phyloP scores from a whole-genome alignment of 345 rosid species.

The Aegle marmelos region DNA sequence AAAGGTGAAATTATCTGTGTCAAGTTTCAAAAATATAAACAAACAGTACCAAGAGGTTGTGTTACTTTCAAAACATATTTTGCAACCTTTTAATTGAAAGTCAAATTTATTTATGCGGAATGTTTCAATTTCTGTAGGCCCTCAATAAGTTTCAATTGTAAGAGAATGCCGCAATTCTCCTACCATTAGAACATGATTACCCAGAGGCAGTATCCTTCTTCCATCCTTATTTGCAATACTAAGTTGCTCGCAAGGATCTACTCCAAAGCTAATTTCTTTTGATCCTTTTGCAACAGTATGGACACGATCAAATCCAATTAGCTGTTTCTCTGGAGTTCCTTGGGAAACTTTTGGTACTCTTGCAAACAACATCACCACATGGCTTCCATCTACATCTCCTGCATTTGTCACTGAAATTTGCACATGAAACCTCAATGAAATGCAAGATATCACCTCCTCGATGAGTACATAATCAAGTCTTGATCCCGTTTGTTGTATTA shows the following conservation, averaged over 20 bases:
- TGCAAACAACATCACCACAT: slow-evolving; percentile 66
- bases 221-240: slow-evolving; percentile 60
- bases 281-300: slow-evolving; percentile 37
- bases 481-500: slow-evolving; percentile 32
- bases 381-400: slow-evolving; percentile 72
- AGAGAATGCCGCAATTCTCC: slow-evolving; percentile 60
- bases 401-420: slow-evolving; percentile 46
- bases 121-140: not conserved
- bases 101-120: not conserved
- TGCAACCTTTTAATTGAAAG: not conserved
- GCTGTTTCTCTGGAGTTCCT: slow-evolving; percentile 64
- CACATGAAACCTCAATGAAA: slow-evolving; percentile 45
- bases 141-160: slow-evolving; percentile 38
- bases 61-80: not conserved
- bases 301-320: slow-evolving; percentile 75
- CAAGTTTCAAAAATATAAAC: not conserved
- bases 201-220: slow-evolving; percentile 53
- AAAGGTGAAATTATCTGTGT: not conserved
- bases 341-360: slow-evolving; percentile 40
- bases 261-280: slow-evolving; percentile 44
- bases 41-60: not conserved
- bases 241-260: slow-evolving; percentile 75
- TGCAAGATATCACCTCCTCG: slow-evolving; percentile 45
- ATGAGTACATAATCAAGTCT: slow-evolving; percentile 26
- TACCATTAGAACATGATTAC: slow-evolving; percentile 49